Conservation (phyloP, 2,329 filamentous ascomycete species). For the Penicillium brevicompactum region DNA sequence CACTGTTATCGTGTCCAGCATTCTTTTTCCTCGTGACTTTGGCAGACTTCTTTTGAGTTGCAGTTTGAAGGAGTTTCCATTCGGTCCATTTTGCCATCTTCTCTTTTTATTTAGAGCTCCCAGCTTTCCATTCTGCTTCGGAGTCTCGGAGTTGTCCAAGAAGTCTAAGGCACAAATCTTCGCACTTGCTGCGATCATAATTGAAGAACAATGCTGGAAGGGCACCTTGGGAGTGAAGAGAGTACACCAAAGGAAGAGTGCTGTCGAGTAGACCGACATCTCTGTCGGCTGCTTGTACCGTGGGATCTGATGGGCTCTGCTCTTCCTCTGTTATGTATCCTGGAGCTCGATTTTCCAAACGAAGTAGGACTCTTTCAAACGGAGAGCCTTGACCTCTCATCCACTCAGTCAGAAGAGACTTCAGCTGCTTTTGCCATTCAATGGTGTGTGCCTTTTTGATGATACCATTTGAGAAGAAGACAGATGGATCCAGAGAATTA, state of each 20-base stretch:
- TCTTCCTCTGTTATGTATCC: neutral
- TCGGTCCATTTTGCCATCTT: slow-evolving; percentile 61
- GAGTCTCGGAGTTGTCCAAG: slow-evolving; percentile 56
- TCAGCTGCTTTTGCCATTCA: slow-evolving; percentile 65
- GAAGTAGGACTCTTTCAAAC: slow-evolving; percentile 54
- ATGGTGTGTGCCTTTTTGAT: slow-evolving; percentile 68
- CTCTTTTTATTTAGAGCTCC: slow-evolving; percentile 60
- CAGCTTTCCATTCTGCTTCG: slow-evolving; percentile 48
- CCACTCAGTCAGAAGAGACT: slow-evolving; percentile 61
- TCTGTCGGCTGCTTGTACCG: neutral
- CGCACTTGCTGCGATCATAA: slow-evolving; percentile 69
- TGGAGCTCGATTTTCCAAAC: slow-evolving; percentile 38
- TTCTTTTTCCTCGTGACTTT: slow-evolving; percentile 39
- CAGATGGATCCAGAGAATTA: slow-evolving; percentile 27
- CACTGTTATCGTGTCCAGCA: slow-evolving; percentile 27
- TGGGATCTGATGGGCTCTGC: neutral
- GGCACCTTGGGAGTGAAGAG: slow-evolving; percentile 63
- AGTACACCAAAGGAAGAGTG: slow-evolving; percentile 50
- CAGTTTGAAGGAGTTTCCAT: slow-evolving; percentile 12
- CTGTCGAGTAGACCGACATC: slow-evolving; percentile 42
- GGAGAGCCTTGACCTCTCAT: slow-evolving; percentile 59
- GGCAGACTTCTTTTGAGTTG: slow-evolving; percentile 50
- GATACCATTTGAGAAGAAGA: slow-evolving; percentile 48
- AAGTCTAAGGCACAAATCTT: slow-evolving; percentile 57
- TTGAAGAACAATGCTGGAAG: slow-evolving; percentile 77